Percentiles rank a stretch among this genome's conserved stretches.
Conservation (phyloP, 179 eudicot species). For the Beta lomatogona region DNA sequence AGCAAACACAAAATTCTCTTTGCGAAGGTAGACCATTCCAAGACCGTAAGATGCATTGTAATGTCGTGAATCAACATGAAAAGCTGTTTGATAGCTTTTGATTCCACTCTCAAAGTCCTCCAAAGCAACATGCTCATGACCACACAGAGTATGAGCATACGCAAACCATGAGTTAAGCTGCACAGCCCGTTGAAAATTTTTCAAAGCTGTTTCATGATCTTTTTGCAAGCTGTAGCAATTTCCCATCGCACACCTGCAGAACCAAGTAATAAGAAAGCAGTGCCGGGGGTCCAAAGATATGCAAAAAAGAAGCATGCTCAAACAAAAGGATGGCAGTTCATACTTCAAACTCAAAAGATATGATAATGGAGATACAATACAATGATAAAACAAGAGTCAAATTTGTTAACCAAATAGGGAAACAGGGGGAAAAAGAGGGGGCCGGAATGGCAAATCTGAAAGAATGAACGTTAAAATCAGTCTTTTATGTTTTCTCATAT, state of each 20-base stretch:
- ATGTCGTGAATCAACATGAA: conserved; percentile 85
- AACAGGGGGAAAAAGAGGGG: too few relatives aligned
- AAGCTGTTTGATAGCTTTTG: conserved; percentile 83
- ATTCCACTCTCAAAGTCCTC: conserved; percentile 96
- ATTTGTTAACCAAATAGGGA: neutral
- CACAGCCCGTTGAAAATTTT: conserved; percentile 90
- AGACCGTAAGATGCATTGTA: conserved; percentile 99
- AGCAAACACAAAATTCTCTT: conserved; percentile 93
- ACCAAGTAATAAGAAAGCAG: neutral
- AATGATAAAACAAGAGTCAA: neutral
- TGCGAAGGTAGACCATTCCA: conserved; percentile 95
- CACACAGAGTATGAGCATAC: conserved; percentile 97
- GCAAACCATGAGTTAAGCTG: conserved; percentile 81
- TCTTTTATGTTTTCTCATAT: too few relatives aligned
- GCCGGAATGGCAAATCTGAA: too few relatives aligned
- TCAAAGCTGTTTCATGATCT: conserved; percentile 96
- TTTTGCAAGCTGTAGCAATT: conserved; percentile 98
- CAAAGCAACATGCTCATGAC: conserved; percentile 96
- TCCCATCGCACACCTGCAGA: conserved; percentile 96
- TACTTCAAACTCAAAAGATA: neutral
- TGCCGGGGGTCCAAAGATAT: neutral
- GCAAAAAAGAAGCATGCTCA: neutral
- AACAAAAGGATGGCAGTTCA: neutral
- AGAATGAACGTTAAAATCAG: too few relatives aligned
- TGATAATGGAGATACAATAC: neutral